Conservation (phyloP, 257 asterid species). For the Linderniella brevidens region DNA sequence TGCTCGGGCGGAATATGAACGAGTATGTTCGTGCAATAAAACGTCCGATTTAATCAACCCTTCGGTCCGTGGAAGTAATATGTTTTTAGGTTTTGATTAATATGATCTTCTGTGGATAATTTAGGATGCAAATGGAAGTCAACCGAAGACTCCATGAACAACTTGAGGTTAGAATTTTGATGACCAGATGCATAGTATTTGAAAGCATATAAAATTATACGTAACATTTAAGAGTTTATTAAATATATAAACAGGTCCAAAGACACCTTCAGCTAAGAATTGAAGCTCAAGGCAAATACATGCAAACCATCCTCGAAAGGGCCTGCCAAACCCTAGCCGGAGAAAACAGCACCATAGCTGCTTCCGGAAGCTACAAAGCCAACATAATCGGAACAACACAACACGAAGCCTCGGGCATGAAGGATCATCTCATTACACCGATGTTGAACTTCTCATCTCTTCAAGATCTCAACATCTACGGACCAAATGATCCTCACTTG, state of each 20-base stretch:
- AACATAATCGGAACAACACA: slow-evolving; percentile 16
- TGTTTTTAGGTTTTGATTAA: slow-evolving; percentile 10
- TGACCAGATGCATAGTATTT: no score
- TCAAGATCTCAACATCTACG: slow-evolving; percentile 80
- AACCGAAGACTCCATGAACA: slow-evolving; percentile 95
- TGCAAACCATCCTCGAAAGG: slow-evolving; percentile 82
- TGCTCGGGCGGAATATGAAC: slow-evolving; percentile 83
- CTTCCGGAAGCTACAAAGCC: slow-evolving; percentile 32
- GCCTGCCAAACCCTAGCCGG: slow-evolving; percentile 96
- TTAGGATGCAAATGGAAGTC: slow-evolving; percentile 99
- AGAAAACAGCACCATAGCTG: slow-evolving; percentile 25
- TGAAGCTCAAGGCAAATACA: slow-evolving; percentile 97
- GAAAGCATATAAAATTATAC: no score
- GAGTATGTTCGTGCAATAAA: slow-evolving; percentile 28
- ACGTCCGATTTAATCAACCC: no score
- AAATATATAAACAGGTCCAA: slow-evolving; percentile 40
- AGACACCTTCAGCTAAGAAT: slow-evolving; percentile 91
- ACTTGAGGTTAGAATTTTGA: slow-evolving; percentile 52
- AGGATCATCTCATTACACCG: slow-evolving; percentile 14
- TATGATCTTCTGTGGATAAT: slow-evolving; percentile 33
- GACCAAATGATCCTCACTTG: slow-evolving; percentile 11
- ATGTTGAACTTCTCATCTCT: slow-evolving; percentile 44
- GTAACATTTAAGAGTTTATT: no score
- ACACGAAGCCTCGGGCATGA: slow-evolving; percentile 23
- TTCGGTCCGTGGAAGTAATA: neutral